phyloP scores from a whole-genome alignment of 352 stramenopile species.

The Globisporangium solare region DNA sequence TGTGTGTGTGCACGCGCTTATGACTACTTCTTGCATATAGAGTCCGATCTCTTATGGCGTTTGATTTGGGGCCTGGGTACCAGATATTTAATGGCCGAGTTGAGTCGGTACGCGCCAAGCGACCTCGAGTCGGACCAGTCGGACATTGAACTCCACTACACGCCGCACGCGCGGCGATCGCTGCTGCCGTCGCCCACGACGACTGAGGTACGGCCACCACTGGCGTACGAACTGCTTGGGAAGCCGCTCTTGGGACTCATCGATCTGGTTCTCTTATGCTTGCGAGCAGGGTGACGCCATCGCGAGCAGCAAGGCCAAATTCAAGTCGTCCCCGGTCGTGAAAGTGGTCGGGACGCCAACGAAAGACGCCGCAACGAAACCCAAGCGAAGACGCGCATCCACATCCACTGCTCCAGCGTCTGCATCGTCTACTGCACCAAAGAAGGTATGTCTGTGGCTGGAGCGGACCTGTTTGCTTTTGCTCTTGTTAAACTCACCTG shows the following conservation, averaged over 20 bases:
- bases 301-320: slow-evolving; percentile 6
- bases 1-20: too few species aligned
- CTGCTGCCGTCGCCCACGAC: neutral
- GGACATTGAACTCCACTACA: slow-evolving; percentile 24
- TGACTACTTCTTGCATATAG: neutral
- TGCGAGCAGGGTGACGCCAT: neutral
- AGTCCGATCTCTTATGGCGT: too few species aligned
- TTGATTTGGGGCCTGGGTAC: too few species aligned
- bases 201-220: neutral
- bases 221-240: too few species aligned
- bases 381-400: slow-evolving; percentile 11
- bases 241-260: neutral
- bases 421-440: neutral
- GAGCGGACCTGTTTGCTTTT: neutral
- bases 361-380: neutral
- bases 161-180: neutral
- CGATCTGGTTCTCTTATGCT: neutral
- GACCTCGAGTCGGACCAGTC: slow-evolving; percentile 50
- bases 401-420: neutral
- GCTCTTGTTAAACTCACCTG: neutral
- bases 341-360: neutral
- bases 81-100: slow-evolving; percentile 35
- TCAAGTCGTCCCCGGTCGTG: neutral
- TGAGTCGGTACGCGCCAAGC: slow-evolving; percentile 31
- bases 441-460: slow-evolving; percentile 7